Percentiles rank a stretch among this genome's conserved stretches.
Conservation (phyloP, 345 rosid genomes). For the Microcos paniculata region DNA sequence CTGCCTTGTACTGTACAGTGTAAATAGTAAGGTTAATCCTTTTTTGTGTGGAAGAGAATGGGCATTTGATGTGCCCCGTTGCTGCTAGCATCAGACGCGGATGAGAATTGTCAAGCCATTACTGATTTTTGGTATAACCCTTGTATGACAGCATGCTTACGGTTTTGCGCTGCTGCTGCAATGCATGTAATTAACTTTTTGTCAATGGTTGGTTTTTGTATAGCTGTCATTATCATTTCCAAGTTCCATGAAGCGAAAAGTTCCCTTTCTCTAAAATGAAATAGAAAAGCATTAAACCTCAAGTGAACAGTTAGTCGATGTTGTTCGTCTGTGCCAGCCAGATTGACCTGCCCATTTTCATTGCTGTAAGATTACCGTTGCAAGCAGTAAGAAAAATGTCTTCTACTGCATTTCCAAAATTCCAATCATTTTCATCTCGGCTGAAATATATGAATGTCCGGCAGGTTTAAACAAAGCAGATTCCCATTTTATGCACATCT, state of each 20-base stretch:
- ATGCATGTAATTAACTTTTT: not conserved
- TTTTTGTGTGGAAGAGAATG: not conserved
- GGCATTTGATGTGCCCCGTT: not conserved
- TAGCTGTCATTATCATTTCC: no score
- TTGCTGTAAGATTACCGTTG: not conserved
- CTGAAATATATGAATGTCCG: not conserved
- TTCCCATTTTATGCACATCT: not conserved
- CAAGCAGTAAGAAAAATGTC: not conserved
- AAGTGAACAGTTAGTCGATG: no score
- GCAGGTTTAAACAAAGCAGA: not conserved
- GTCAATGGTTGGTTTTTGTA: not conserved
- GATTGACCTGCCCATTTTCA: not conserved
- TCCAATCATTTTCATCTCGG: not conserved
- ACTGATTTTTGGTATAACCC: not conserved
- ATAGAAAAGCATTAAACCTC: no score
- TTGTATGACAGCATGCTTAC: not conserved
- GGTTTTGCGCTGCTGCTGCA: not conserved
- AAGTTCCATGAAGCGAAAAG: no score
- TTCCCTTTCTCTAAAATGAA: no score
- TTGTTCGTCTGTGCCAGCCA: no score
- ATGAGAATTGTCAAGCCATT: not conserved
- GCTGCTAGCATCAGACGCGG: not conserved
- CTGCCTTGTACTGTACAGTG: not conserved
- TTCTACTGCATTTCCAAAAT: not conserved
- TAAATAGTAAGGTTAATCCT: conserved; percentile 15